Evolutionary conservation across 441 rosid species (phyloP), one percentile per base, ranked within the genome.

Genomic region (Manihot esculenta): DNA sequence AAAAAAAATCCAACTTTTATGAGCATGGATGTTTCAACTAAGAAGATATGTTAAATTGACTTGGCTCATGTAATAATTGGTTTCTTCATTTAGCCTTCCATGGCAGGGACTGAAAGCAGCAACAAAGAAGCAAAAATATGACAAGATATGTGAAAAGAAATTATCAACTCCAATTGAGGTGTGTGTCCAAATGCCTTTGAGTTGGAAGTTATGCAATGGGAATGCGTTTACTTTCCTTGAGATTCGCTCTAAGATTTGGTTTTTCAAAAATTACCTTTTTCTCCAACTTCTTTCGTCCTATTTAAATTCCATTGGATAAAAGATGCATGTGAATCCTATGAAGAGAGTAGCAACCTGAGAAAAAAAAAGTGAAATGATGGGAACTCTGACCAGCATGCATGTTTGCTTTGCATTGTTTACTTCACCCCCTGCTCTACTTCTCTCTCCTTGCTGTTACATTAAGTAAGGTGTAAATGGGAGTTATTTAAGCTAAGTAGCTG

Each of bases 41-140:
- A 33, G 70, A 53, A 51, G 21, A 53, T 35, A 0, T 20, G 33
- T 20, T 6, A 13, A 21, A 9, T 12, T 33, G 49, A 12, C 54
- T 23, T 53, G 21, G 21, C 21, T 27, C 54, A 67, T 53, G 21
- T 68, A 45, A 45, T 33, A 17, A 68, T 10, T 24, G 23, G 54
- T 55, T 55, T 55, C 35, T 64, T 55, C 68, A 51, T 67, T 47
- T 78, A 93, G 97, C 82, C 96, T 91, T 77, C 98, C 97, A 73
- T 93, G 98, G 98, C 97, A 93, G 84, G 98, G 98, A 56, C 76
- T 93, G 54, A 90, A 89, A 81, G 97, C 92, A 59, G 95, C 88
- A 50, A 92, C 93, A 66, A 93, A 93, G 82, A 93, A 90, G 83
- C 89, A 87, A 80, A 93, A 93, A 66, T 93, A 93, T 78, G 97